These are phyloP conservation scores for Trichothecium roseum DNA, from an alignment of 2,329 filamentous ascomycete species.

Conservation along the genomic window DNA sequence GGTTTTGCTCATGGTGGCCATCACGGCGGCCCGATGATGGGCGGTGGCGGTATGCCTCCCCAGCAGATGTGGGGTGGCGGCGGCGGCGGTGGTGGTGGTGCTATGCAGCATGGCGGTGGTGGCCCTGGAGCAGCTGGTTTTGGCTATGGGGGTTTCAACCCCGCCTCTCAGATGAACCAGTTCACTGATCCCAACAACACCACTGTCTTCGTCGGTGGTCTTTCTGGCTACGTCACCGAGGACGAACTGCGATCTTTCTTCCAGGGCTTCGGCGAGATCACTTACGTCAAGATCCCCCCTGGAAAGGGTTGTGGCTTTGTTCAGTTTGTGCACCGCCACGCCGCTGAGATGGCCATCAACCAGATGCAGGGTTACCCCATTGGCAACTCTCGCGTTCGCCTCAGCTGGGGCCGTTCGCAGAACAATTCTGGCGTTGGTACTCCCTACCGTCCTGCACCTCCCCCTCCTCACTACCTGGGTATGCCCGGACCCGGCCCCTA, in stretches of 20 bases:
- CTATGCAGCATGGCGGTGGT: conserved; percentile 9
- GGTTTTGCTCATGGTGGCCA: conserved; percentile 30
- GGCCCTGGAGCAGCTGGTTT: conserved; percentile 13
- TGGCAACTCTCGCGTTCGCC: conserved; percentile 92
- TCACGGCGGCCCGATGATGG: conserved; percentile 33
- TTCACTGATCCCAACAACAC: conserved; percentile 99
- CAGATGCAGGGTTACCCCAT: conserved; percentile 99
- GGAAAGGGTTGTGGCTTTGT: conserved; percentile 99
- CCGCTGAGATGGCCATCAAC: conserved; percentile 99
- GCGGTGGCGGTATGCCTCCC: conserved; percentile 28
- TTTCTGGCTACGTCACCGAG: conserved; percentile 96
- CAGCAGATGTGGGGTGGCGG: conserved; percentile 33
- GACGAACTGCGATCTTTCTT: conserved; percentile 99
- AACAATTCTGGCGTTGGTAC: conserved; percentile 99
- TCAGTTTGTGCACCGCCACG: conserved; percentile 97
- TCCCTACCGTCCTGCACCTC: conserved; percentile 87
- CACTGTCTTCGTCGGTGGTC: conserved; percentile 93
- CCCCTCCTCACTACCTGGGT: conserved; percentile 44
- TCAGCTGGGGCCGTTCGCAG: conserved; percentile 96
- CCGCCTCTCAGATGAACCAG: conserved; percentile 74
- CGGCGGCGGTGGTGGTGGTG: conserved; percentile 17
- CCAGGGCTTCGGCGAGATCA: conserved; percentile 98
- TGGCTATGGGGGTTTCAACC: conserved; percentile 35
- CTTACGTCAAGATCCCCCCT: conserved; percentile 98
- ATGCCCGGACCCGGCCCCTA: conserved; percentile 32